Evolutionary conservation across 495 filamentous ascomycete species (phyloP).

Genomic region (Xylaria bambusicola): DNA sequence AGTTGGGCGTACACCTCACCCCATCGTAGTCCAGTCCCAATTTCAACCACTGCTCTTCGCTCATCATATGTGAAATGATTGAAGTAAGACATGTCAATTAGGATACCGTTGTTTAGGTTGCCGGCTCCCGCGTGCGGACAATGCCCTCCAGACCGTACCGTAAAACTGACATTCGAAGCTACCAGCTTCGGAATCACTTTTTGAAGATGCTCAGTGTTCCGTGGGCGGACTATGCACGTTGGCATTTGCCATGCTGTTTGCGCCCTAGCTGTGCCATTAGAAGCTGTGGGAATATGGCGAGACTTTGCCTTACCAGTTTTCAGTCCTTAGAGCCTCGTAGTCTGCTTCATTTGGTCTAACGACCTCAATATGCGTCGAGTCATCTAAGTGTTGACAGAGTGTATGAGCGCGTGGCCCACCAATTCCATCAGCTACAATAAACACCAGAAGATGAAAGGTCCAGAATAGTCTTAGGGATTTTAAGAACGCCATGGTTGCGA

Average conservation of each 20-base stretch:
- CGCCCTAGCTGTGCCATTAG: no score
- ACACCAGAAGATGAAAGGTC: no score
- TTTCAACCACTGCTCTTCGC: conserved; percentile 2
- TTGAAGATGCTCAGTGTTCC: conserved; percentile 22
- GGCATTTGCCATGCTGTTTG: conserved; percentile 29
- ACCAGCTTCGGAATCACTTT: conserved; percentile 23
- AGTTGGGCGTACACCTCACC: conserved; percentile 32
- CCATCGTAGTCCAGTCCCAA: conserved; percentile 35
- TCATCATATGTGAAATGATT: conserved; percentile 23
- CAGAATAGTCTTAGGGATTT: no score
- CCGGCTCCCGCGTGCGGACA: conserved; percentile 42
- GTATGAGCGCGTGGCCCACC: no score
- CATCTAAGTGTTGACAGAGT: no score
- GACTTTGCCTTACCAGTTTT: no score
- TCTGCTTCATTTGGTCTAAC: no score
- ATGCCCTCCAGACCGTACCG: conserved; percentile 50
- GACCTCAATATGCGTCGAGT: no score
- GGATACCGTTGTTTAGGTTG: conserved; percentile 41
- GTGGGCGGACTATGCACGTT: conserved; percentile 29
- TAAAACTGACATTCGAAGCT: conserved; percentile 34
- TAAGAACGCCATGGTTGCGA: no score
- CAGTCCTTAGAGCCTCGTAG: neutral
- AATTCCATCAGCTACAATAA: no score
- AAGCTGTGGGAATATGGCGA: no score
- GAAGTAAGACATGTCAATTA: conserved; percentile 38